phyloP scores from a whole-genome alignment of 805 yeast species.

The Lipomyces chichibuensis region DNA sequence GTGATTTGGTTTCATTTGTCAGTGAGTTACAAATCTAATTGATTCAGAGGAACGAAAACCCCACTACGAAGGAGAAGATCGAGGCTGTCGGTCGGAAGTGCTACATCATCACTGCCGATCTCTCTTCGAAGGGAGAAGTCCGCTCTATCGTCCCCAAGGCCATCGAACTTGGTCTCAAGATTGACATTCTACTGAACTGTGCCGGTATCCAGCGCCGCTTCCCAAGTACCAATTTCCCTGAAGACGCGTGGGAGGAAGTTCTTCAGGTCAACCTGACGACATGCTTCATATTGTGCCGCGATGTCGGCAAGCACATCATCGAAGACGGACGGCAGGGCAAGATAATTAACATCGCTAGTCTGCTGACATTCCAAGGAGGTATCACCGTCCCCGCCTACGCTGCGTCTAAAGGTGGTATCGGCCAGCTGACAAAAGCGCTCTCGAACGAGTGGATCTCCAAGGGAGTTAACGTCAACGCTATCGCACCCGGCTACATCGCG shows the following conservation, averaged over 20 bases:
- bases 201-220: conserved; percentile 49
- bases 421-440: conserved; percentile 46
- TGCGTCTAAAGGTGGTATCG: conserved; percentile 50
- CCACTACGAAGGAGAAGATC: conserved; percentile 40
- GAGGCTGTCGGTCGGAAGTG: conserved; percentile 40
- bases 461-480: conserved; percentile 53
- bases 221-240: conserved; percentile 46
- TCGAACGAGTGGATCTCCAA: conserved; percentile 53
- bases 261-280: conserved; percentile 50
- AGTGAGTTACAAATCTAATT: neutral
- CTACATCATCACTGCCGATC: conserved; percentile 38
- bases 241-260: conserved; percentile 48
- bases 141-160: conserved; percentile 43
- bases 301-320: conserved; percentile 48
- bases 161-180: conserved; percentile 40
- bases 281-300: conserved; percentile 47
- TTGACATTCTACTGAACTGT: conserved; percentile 51
- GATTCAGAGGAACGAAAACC: conserved; percentile 24
- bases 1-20: neutral
- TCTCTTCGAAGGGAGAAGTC: conserved; percentile 43
- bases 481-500: conserved; percentile 55
- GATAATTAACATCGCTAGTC: conserved; percentile 51
- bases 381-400: conserved; percentile 48
- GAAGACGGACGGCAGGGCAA: conserved; percentile 47
- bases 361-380: conserved; percentile 51